These are phyloP conservation scores for Tritrichomonas foetus DNA, from an alignment of 208 protist species.

Conservation along the genomic window DNA sequence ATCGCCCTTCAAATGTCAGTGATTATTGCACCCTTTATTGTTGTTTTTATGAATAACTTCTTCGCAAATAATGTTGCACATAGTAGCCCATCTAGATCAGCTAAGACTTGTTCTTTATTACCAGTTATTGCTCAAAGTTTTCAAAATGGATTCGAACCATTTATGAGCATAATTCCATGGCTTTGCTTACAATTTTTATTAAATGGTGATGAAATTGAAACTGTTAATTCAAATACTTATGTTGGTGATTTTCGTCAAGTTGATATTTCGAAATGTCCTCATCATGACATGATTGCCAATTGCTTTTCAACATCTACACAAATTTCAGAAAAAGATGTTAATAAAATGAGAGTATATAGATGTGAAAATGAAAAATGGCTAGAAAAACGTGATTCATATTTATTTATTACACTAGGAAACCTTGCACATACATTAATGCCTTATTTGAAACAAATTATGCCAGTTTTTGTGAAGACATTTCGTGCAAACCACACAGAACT, in stretches of 20 bases:
- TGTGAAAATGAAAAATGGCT: background rate
- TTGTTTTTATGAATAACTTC: background rate
- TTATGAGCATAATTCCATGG: no score
- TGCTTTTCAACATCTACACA: no score
- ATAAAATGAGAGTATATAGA: background rate
- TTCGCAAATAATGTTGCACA: background rate
- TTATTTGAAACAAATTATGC: slow-evolving; percentile 22
- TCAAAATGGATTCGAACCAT: no score
- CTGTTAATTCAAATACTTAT: no score
- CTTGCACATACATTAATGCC: background rate
- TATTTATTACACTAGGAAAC: background rate
- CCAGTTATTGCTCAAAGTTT: background rate
- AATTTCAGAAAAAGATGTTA: no score
- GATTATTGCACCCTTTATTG: background rate
- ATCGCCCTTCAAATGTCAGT: background rate
- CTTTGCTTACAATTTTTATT: background rate
- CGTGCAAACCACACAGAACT: background rate
- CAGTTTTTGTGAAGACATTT: background rate
- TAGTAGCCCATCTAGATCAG: background rate
- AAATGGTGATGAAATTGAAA: background rate
- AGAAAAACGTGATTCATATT: background rate
- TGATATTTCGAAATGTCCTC: no score
- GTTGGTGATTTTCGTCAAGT: no score
- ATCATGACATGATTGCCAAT: no score
- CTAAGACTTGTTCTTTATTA: background rate